Evolutionary conservation across 2,329 filamentous ascomycete genomes (phyloP).

Genomic region (Leptographium lundbergii): DNA sequence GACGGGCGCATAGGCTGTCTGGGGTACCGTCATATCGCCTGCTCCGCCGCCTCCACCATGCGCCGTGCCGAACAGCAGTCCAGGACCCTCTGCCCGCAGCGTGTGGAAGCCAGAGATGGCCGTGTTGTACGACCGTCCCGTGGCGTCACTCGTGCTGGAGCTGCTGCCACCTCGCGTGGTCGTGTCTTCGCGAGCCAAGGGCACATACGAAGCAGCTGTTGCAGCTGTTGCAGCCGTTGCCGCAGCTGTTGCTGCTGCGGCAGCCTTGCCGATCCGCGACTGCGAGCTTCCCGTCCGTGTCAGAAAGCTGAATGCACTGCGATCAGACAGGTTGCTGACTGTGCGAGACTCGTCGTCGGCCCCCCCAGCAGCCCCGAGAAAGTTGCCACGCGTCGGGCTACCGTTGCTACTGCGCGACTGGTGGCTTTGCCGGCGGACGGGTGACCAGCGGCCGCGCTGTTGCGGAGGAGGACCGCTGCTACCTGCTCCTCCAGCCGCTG

Average conservation of each 20-base stretch:
- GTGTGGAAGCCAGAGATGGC: slow-evolving; percentile 26
- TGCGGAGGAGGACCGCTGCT: not conserved
- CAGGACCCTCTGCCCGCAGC: slow-evolving; percentile 40
- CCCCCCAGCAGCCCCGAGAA: slow-evolving; percentile 1
- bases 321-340: slow-evolving; percentile 44
- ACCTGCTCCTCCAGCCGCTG: not conserved
- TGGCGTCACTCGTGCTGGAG: slow-evolving; percentile 22
- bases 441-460: slow-evolving; percentile 23
- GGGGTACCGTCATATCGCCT: not conserved
- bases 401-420: slow-evolving; percentile 16
- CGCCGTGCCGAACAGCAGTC: slow-evolving; percentile 21
- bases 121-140: slow-evolving; percentile 35
- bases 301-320: slow-evolving; percentile 29
- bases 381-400: slow-evolving; percentile 9
- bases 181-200: not conserved
- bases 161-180: slow-evolving; percentile 9
- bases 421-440: slow-evolving; percentile 23
- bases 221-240: too few species aligned
- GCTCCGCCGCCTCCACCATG: too few species aligned
- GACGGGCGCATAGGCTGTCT: not conserved
- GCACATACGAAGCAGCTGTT: not conserved
- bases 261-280: slow-evolving; percentile 19
- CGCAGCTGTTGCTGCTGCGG: too few species aligned
- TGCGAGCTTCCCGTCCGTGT: slow-evolving; percentile 14
- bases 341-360: slow-evolving; percentile 38